Conservation (phyloP, 2,329 filamentous ascomycete species). For the Pseudocercospora musae region DNA sequence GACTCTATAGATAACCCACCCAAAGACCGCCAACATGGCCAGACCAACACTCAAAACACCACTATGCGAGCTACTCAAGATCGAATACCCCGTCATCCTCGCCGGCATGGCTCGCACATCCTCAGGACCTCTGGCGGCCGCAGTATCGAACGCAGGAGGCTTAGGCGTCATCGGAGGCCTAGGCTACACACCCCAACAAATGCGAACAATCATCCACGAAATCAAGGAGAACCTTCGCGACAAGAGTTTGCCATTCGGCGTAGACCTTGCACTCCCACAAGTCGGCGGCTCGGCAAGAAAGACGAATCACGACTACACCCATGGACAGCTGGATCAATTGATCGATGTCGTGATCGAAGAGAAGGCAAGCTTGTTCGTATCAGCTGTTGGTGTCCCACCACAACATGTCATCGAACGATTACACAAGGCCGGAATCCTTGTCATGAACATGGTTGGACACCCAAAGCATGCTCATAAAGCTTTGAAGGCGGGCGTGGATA, state of each 20-base stretch:
- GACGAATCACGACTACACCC: slow-evolving; percentile 95
- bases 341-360: slow-evolving; percentile 82
- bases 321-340: slow-evolving; percentile 81
- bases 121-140: slow-evolving; percentile 72
- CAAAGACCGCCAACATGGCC: slow-evolving; percentile 21
- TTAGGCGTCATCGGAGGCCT: slow-evolving; percentile 62
- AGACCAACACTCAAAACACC: slow-evolving; percentile 65
- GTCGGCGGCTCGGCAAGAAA: slow-evolving; percentile 78
- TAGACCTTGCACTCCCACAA: slow-evolving; percentile 88
- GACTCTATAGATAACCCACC: neutral
- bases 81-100: slow-evolving; percentile 84
- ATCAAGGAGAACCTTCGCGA: slow-evolving; percentile 70
- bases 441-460: slow-evolving; percentile 98
- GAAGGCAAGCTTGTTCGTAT: slow-evolving; percentile 81
- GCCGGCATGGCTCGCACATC: slow-evolving; percentile 92
- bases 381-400: slow-evolving; percentile 83
- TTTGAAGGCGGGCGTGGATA: slow-evolving; percentile 79
- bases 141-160: slow-evolving; percentile 84
- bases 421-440: slow-evolving; percentile 73
- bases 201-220: slow-evolving; percentile 78
- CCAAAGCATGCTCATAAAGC: slow-evolving; percentile 90
- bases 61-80: slow-evolving; percentile 72
- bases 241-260: slow-evolving; percentile 75
- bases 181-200: slow-evolving; percentile 69
- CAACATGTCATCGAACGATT: slow-evolving; percentile 68